These are phyloP conservation scores for Gossypium ekmanianum DNA, from an alignment of 345 rosid species.

Conservation along the genomic window DNA sequence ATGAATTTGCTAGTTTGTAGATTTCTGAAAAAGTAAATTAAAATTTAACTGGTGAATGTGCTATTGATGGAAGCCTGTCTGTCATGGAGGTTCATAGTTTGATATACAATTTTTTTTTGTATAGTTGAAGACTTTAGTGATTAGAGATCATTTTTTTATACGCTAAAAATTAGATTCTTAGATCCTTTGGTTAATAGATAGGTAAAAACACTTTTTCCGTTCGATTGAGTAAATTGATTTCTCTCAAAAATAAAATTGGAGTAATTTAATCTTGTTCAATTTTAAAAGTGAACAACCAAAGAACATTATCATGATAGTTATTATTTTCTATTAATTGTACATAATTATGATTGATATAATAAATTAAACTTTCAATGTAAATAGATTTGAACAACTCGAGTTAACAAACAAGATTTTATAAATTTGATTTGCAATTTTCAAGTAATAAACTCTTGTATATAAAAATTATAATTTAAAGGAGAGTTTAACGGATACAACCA, in stretches of 20 bases:
- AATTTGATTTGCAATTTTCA: background rate
- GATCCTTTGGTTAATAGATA: background rate
- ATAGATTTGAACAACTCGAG: background rate
- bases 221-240: no score
- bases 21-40: conserved; percentile 27
- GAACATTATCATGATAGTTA: no score
- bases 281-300: no score
- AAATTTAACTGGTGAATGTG: conserved; percentile 30
- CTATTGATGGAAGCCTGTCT: conserved; percentile 19
- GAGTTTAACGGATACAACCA: conserved; percentile 28
- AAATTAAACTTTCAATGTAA: no score
- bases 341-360: no score
- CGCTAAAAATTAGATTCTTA: background rate
- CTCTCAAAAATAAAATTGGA: no score
- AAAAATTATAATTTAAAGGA: conserved; percentile 21
- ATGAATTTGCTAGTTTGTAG: conserved; percentile 43
- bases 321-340: no score
- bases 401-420: background rate
- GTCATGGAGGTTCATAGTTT: conserved; percentile 16
- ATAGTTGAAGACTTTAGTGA: conserved; percentile 30
- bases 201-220: background rate
- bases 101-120: conserved; percentile 29
- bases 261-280: no score
- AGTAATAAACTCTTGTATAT: conserved; percentile 18
- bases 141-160: conserved; percentile 11